Conservation (phyloP, 768 basidiomycete genomes). For the Pleurotus cornucopiae region DNA sequence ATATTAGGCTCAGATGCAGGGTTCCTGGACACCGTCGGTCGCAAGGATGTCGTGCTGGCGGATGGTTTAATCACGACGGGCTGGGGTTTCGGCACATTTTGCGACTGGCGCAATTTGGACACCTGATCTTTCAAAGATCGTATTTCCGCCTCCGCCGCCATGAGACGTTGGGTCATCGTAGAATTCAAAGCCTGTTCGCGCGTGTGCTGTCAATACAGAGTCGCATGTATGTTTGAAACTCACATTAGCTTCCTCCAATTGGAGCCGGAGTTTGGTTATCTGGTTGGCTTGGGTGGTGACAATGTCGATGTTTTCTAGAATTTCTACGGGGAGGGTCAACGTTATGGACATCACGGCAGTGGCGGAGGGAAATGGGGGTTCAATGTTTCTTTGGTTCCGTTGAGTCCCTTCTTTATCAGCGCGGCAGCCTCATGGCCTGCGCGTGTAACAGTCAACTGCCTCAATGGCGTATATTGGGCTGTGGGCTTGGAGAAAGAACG, state of each 20-base stretch:
- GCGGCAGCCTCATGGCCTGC: constrained; percentile 7
- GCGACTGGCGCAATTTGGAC: background rate
- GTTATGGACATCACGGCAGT: constrained; percentile 8
- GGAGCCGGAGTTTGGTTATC: background rate
- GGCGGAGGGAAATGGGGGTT: constrained; percentile 1
- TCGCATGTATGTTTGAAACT: background rate
- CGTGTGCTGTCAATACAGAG: background rate
- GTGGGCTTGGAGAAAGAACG: background rate
- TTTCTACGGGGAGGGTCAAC: constrained; percentile 9
- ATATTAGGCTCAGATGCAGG: background rate
- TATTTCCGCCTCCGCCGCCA: constrained; percentile 1
- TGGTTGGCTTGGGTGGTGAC: constrained; percentile 4
- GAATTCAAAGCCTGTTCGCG: constrained; percentile 2
- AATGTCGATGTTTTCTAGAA: constrained; percentile 9
- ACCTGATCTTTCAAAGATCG: constrained; percentile 3
- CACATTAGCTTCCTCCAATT: constrained; percentile 7
- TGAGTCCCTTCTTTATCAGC: constrained; percentile 4
- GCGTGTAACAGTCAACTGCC: background rate
- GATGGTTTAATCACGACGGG: constrained; percentile 2
- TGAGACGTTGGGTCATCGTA: constrained; percentile 2
- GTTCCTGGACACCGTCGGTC: background rate
- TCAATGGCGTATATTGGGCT: background rate
- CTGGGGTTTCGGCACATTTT: background rate
- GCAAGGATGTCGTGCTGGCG: background rate
- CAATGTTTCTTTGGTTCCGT: background rate